A percentile compares a stretch with the other conserved stretches of the same genome.
These are phyloP conservation scores for Trichoderma brevicompactum DNA, from an alignment of 2,329 filamentous ascomycete species.

Conservation along the genomic window DNA sequence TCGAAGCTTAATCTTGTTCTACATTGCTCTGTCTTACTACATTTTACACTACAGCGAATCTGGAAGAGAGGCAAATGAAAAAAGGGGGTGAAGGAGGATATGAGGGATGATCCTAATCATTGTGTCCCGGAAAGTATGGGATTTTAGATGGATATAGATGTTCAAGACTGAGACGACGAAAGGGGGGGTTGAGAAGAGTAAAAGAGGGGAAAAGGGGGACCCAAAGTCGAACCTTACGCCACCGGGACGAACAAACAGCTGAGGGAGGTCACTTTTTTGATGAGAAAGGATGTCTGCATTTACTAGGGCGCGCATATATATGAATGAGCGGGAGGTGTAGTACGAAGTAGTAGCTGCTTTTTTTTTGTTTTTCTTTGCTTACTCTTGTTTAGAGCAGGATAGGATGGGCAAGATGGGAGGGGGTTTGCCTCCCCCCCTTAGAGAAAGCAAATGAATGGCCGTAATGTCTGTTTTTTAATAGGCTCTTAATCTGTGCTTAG, in stretches of 20 bases:
- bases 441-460: slow-evolving; percentile 1
- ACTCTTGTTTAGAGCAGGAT: neutral
- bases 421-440: neutral
- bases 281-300: slow-evolving; percentile 1
- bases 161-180: neutral
- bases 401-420: neutral
- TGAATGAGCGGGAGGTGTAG: slow-evolving; percentile 2
- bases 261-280: neutral
- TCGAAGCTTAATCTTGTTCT: slow-evolving; percentile 9
- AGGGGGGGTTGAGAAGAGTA: neutral
- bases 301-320: neutral
- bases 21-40: slow-evolving; percentile 11
- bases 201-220: neutral
- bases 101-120: neutral
- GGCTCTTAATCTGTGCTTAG: slow-evolving; percentile 7
- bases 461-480: neutral
- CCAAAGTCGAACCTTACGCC: neutral
- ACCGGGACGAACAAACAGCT: neutral
- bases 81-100: neutral
- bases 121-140: neutral
- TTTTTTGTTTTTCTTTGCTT: neutral
- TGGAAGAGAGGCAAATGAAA: neutral
- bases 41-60: slow-evolving; percentile 8
- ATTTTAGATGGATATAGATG: neutral
- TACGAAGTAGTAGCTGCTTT: neutral